Conservation (phyloP, 192 early-diverging fungal genomes). For the Cladochytrium replicatum region DNA sequence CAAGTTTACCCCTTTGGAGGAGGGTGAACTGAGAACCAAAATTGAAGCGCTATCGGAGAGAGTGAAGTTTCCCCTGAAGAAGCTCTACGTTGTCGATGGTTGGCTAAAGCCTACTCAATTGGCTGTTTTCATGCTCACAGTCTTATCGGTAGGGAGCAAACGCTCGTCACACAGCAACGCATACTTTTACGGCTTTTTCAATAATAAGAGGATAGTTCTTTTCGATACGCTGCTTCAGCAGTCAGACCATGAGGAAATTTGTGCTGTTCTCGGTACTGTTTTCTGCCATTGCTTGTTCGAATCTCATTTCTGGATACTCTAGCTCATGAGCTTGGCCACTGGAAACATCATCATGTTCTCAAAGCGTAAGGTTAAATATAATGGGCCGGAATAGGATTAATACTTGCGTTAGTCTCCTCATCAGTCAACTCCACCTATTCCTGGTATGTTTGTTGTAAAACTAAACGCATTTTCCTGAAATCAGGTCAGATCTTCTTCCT, state of each 20-base stretch:
- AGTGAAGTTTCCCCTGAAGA: conserved; percentile 82
- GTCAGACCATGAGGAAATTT: conserved; percentile 71
- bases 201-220: conserved; percentile 93
- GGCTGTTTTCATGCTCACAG: background rate
- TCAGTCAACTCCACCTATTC: conserved; percentile 69
- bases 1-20: conserved; percentile 77
- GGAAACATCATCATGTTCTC: conserved; percentile 77
- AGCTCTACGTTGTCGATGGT: conserved; percentile 94
- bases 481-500: conserved; percentile 38
- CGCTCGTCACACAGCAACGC: conserved; percentile 89
- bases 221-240: conserved; percentile 90
- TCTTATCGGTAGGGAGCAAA: conserved; percentile 57
- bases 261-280: conserved; percentile 75
- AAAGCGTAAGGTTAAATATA: too few species aligned
- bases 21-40: conserved; percentile 65
- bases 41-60: conserved; percentile 76
- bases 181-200: conserved; percentile 92
- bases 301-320: too few species aligned
- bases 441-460: conserved; percentile 37
- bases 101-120: too few species aligned
- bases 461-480: background rate
- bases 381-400: too few species aligned
- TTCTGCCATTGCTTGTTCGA: background rate
- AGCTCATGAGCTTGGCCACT: conserved; percentile 96
- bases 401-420: conserved; percentile 61